Evolutionary conservation across 768 basidiomycete species (phyloP).

Genomic region (Wakefieldia striispora): DNA sequence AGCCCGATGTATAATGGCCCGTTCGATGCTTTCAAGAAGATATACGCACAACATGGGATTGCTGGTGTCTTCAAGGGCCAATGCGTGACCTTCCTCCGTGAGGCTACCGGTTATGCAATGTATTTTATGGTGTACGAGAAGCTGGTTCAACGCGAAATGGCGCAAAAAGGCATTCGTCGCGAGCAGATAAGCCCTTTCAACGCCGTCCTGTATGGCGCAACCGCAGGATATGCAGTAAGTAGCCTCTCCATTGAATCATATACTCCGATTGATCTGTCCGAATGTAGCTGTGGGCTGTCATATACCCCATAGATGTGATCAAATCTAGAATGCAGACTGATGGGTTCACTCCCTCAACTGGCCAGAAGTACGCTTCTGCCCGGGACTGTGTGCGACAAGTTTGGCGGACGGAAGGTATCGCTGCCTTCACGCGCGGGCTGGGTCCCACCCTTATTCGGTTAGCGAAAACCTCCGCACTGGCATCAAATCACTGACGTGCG

Average conservation of each 20-base stretch:
- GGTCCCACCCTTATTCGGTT: slow-evolving; percentile 89
- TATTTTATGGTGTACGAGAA: slow-evolving; percentile 96
- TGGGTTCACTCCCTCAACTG: slow-evolving; percentile 69
- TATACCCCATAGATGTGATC: slow-evolving; percentile 95
- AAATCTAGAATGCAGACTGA: slow-evolving; percentile 97
- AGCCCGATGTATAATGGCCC: slow-evolving; percentile 83
- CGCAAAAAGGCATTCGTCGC: slow-evolving; percentile 63
- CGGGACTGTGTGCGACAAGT: slow-evolving; percentile 81
- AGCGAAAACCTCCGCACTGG: slow-evolving; percentile 22
- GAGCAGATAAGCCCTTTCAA: slow-evolving; percentile 77
- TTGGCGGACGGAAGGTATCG: slow-evolving; percentile 78
- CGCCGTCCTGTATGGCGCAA: slow-evolving; percentile 83
- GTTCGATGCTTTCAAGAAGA: slow-evolving; percentile 84
- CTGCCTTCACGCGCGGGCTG: slow-evolving; percentile 90
- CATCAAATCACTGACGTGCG: slow-evolving; percentile 4
- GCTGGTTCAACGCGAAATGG: slow-evolving; percentile 83
- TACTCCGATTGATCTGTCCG: slow-evolving; percentile 8
- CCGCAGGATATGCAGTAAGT: slow-evolving; percentile 88
- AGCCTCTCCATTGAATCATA: slow-evolving; percentile 7
- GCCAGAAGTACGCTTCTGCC: slow-evolving; percentile 80
- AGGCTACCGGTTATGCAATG: slow-evolving; percentile 76
- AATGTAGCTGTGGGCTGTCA: slow-evolving; percentile 78
- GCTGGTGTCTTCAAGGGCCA: slow-evolving; percentile 93
- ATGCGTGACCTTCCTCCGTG: slow-evolving; percentile 80
- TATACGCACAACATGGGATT: slow-evolving; percentile 71